These are phyloP conservation scores for Plasmodium adleri DNA, from an alignment of 169 alveolate species.

Conservation along the genomic window DNA sequence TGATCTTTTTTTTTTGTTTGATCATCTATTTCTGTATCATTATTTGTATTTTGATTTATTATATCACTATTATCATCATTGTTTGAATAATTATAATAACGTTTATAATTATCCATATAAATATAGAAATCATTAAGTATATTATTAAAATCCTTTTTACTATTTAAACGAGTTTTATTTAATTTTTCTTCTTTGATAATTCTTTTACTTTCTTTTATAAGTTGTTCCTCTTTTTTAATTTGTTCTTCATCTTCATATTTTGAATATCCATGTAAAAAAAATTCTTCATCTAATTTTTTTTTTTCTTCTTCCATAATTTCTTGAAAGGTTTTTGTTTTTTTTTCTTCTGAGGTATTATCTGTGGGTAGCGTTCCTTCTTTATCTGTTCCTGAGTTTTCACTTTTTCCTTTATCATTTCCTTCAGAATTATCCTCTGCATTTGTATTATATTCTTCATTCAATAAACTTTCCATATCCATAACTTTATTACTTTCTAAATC, in stretches of 20 bases:
- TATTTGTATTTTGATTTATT: background rate
- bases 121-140: constrained; percentile 47
- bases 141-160: constrained; percentile 51
- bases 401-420: background rate
- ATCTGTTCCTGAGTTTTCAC: background rate
- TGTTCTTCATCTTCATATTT: constrained; percentile 68
- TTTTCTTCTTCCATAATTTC: constrained; percentile 72
- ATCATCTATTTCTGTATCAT: background rate
- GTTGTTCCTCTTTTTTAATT: constrained; percentile 63
- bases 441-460: background rate
- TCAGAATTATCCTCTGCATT: background rate
- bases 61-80: background rate
- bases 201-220: constrained; percentile 53
- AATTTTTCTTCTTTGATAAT: constrained; percentile 56
- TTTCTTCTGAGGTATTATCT: background rate
- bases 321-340: constrained; percentile 44
- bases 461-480: constrained; percentile 38
- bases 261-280: constrained; percentile 68
- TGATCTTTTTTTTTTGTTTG: background rate
- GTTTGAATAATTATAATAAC: constrained; percentile 19
- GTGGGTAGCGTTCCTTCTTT: background rate
- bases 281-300: constrained; percentile 76
- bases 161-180: constrained; percentile 19
- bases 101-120: constrained; percentile 39
- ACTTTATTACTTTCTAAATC: constrained; percentile 56